Conservation (phyloP, 371 early-diverging fungal species). For the Rhizopus microsporus region DNA sequence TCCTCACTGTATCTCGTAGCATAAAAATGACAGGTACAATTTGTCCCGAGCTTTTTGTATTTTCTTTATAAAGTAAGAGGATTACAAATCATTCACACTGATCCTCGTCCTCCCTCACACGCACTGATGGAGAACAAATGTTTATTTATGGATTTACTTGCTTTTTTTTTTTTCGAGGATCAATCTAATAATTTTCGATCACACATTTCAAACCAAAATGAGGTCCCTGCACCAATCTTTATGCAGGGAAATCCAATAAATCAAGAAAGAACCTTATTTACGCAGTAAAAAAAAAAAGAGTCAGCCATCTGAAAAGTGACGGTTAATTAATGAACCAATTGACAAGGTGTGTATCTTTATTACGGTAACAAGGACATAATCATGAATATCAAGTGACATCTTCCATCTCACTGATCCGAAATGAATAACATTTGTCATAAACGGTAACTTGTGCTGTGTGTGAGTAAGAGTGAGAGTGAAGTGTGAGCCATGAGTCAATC, state of each 20-base stretch:
- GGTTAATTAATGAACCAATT: not conserved
- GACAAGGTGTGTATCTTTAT: not conserved
- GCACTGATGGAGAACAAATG: too few species aligned
- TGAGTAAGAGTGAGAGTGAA: constrained; percentile 1
- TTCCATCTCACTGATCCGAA: not conserved
- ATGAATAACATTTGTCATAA: not conserved
- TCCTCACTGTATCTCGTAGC: too few species aligned
- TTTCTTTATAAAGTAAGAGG: too few species aligned
- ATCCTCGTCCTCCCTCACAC: too few species aligned
- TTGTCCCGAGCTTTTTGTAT: too few species aligned
- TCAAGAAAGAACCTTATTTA: constrained; percentile 6
- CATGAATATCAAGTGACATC: not conserved
- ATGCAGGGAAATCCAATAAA: not conserved
- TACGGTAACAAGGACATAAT: not conserved
- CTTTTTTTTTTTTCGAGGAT: not conserved
- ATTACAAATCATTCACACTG: too few species aligned
- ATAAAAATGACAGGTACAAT: too few species aligned
- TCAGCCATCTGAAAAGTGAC: constrained; percentile 11
- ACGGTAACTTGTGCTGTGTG: not conserved
- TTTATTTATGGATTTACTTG: not conserved
- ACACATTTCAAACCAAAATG: not conserved
- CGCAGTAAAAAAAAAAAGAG: constrained; percentile 2
- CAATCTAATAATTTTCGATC: too few species aligned
- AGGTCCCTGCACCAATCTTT: not conserved
- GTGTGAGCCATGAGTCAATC: constrained; percentile 1